Percentiles rank a stretch among this genome's conserved stretches.
These are phyloP conservation scores for Thelephora aurantiotincta DNA, from an alignment of 768 basidiomycete genomes.

Conservation along the genomic window DNA sequence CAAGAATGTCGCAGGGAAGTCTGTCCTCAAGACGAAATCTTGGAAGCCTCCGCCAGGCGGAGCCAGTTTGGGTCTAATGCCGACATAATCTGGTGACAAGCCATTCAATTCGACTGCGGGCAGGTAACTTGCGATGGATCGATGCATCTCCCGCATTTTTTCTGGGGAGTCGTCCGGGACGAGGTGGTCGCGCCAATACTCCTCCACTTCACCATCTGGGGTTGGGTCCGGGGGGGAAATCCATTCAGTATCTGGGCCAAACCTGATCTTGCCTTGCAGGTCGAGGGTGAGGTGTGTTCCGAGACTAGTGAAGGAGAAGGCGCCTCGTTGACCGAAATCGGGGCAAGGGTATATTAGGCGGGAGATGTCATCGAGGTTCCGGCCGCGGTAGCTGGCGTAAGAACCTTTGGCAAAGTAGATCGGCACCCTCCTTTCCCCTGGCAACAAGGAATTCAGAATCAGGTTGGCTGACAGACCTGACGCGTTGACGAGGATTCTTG, in stretches of 20 bases:
- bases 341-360: slow-evolving; percentile 92
- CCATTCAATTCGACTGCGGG: slow-evolving; percentile 45
- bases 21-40: slow-evolving; percentile 66
- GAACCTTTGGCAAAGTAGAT: slow-evolving; percentile 77
- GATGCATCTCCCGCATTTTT: slow-evolving; percentile 47
- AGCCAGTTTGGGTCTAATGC: slow-evolving; percentile 79
- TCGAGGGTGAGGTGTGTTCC: slow-evolving; percentile 90
- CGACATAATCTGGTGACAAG: slow-evolving; percentile 71
- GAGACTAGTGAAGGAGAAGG: slow-evolving; percentile 54
- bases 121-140: slow-evolving; percentile 61
- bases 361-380: slow-evolving; percentile 49
- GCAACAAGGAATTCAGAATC: slow-evolving; percentile 57
- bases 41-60: slow-evolving; percentile 62
- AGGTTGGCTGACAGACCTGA: slow-evolving; percentile 62
- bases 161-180: slow-evolving; percentile 38
- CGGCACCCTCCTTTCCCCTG: slow-evolving; percentile 40
- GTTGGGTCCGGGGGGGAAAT: slow-evolving; percentile 37
- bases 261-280: slow-evolving; percentile 69
- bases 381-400: slow-evolving; percentile 79
- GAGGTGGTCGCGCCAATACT: slow-evolving; percentile 68
- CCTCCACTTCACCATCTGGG: slow-evolving; percentile 29
- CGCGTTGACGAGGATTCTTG: slow-evolving; percentile 70
- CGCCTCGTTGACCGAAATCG: slow-evolving; percentile 35
- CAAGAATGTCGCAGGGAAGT: slow-evolving; percentile 33
- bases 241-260: slow-evolving; percentile 92